Evolutionary conservation across 345 rosid genomes (phyloP).

Genomic region (Dipteronia sinensis): DNA sequence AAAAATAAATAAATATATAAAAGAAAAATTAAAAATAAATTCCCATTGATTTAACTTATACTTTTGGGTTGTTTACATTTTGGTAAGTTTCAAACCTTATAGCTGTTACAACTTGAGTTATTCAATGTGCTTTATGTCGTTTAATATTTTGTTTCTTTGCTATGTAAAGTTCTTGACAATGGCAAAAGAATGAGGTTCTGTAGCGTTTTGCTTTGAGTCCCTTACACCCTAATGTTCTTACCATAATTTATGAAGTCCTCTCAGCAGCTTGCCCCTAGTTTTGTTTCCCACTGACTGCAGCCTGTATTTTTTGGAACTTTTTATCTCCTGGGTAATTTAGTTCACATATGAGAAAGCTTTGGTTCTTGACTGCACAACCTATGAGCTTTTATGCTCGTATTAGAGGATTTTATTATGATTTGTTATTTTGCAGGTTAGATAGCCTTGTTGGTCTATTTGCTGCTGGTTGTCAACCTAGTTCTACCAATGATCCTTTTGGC

Average conservation of each 20-base stretch:
- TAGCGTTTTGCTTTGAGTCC: background rate
- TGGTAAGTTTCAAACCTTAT: background rate
- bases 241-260: background rate
- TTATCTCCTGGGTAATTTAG: background rate
- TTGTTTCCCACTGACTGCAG: background rate
- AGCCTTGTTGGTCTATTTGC: conserved; percentile 94
- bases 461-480: conserved; percentile 98
- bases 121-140: background rate
- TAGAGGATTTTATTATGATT: conserved; percentile 17
- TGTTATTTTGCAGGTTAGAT: conserved; percentile 64
- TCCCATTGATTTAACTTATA: background rate
- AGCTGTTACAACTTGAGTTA: background rate
- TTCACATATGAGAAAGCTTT: background rate
- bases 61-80: background rate
- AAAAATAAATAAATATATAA: too few relatives aligned
- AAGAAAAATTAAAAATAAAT: background rate
- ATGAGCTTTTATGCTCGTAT: conserved; percentile 16
- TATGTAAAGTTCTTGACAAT: background rate
- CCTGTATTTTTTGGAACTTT: background rate
- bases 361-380: background rate
- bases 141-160: conserved; percentile 5
- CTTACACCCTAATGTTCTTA: background rate
- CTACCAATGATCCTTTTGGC: conserved; percentile 93
- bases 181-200: background rate
- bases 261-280: background rate